Conservation (phyloP, 2,329 filamentous ascomycete species). For the Lasiodiplodia hormozganensis region DNA sequence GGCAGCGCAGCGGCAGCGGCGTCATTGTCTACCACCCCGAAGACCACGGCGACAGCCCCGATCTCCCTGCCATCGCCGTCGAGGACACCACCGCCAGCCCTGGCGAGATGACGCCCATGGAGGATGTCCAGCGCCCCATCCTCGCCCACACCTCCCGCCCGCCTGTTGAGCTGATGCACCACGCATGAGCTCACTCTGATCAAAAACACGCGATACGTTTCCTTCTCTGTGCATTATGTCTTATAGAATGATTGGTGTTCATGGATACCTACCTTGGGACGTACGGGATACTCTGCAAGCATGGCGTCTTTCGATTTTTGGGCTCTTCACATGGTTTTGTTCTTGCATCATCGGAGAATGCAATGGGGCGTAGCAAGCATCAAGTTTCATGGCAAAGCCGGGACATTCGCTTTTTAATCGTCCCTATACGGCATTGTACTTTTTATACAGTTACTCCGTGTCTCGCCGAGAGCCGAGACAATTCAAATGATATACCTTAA, state of each 20-base stretch:
- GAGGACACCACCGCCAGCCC: slow-evolving; percentile 63
- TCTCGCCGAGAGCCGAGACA: slow-evolving; percentile 17
- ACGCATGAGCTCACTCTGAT: neutral
- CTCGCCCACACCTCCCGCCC: slow-evolving; percentile 44
- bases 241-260: slow-evolving; percentile 24
- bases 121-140: slow-evolving; percentile 20
- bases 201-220: slow-evolving; percentile 5
- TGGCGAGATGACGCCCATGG: slow-evolving; percentile 47
- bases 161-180: slow-evolving; percentile 48
- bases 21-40: slow-evolving; percentile 69
- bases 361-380: neutral
- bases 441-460: neutral
- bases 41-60: slow-evolving; percentile 65
- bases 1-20: slow-evolving; percentile 58
- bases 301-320: slow-evolving; percentile 11
- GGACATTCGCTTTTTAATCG: neutral
- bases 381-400: neutral
- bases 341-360: slow-evolving; percentile 11
- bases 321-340: neutral
- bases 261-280: slow-evolving; percentile 10
- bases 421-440: neutral
- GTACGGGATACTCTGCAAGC: slow-evolving; percentile 28
- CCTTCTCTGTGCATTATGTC: slow-evolving; percentile 8
- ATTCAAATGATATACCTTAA: slow-evolving; percentile 11
- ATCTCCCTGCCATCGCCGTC: slow-evolving; percentile 68